Conservation (phyloP, 225 moss, liverwort and hornwort species). For the Anthoceros angustus region DNA sequence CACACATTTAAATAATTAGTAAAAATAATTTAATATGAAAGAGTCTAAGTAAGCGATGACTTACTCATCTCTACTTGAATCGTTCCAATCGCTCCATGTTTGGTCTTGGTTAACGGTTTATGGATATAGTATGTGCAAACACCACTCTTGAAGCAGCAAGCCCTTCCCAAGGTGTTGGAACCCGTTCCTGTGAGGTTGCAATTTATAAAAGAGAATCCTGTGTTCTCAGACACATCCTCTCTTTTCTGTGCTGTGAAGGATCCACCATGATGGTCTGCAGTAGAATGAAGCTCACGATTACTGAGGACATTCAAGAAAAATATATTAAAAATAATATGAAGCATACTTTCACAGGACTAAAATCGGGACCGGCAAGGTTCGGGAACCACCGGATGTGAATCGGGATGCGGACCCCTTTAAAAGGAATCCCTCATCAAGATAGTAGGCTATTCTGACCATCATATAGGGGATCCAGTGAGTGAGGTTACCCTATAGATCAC, state of each 20-base stretch:
- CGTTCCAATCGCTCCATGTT: constrained; percentile 34
- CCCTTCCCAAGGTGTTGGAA: constrained; percentile 25
- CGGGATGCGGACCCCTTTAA: no score
- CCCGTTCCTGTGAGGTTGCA: constrained; percentile 29
- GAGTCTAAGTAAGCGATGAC: no score
- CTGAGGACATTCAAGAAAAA: constrained; percentile 1
- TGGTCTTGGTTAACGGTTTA: constrained; percentile 7
- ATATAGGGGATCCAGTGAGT: no score
- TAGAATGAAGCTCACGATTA: constrained; percentile 24
- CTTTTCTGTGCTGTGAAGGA: constrained; percentile 25
- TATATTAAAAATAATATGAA: background rate
- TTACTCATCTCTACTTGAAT: constrained; percentile 1
- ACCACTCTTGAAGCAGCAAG: constrained; percentile 25
- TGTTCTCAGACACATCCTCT: constrained; percentile 10
- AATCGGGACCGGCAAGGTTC: no score
- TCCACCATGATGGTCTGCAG: constrained; percentile 16
- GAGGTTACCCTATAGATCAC: no score
- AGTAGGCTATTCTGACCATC: no score
- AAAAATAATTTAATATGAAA: no score
- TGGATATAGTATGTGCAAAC: constrained; percentile 29
- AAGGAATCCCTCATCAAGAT: no score
- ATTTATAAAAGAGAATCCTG: constrained; percentile 29
- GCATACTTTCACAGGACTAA: no score
- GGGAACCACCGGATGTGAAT: no score
- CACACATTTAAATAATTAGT: no score